Percentiles rank a stretch among this genome's conserved stretches.
phyloP scores from a whole-genome alignment of 2,329 filamentous ascomycete species.

The Penicillium sp. region DNA sequence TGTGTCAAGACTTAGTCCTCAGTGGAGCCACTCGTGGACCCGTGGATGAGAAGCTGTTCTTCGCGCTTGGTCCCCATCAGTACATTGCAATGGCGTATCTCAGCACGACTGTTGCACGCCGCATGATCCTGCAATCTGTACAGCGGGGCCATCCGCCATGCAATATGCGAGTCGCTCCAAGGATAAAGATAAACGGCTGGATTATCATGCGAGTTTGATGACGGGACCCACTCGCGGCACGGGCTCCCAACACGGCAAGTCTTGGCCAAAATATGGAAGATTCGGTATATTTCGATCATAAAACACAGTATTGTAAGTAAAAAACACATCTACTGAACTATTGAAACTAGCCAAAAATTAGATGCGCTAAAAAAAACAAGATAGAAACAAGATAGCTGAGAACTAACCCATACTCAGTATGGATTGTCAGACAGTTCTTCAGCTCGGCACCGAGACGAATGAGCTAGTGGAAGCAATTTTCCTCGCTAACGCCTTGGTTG shows the following conservation, averaged over 20 bases:
- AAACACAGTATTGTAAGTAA: neutral
- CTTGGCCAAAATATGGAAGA: neutral
- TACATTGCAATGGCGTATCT: neutral
- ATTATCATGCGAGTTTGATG: neutral
- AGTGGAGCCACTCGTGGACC: neutral
- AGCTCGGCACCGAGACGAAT: constrained; percentile 16
- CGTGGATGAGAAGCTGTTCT: neutral
- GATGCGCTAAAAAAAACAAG: neutral
- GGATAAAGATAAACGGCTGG: neutral
- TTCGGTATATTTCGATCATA: neutral
- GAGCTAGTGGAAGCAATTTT: constrained; percentile 19
- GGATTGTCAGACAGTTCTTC: neutral
- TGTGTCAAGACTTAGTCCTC: constrained; percentile 9
- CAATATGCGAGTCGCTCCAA: neutral
- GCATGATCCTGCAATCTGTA: neutral
- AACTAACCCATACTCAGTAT: neutral
- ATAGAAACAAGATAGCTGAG: neutral
- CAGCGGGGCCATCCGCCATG: neutral
- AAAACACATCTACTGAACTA: neutral
- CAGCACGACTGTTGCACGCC: neutral
- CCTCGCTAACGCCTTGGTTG: constrained; percentile 17
- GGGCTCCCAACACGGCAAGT: neutral
- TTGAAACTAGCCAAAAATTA: constrained; percentile 1
- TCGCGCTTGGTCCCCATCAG: neutral
- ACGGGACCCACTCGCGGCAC: neutral